Percentiles rank a stretch among this genome's conserved stretches.
Conservation (phyloP, 129 eudicot species). For the Helichrysum umbraculigerum region DNA sequence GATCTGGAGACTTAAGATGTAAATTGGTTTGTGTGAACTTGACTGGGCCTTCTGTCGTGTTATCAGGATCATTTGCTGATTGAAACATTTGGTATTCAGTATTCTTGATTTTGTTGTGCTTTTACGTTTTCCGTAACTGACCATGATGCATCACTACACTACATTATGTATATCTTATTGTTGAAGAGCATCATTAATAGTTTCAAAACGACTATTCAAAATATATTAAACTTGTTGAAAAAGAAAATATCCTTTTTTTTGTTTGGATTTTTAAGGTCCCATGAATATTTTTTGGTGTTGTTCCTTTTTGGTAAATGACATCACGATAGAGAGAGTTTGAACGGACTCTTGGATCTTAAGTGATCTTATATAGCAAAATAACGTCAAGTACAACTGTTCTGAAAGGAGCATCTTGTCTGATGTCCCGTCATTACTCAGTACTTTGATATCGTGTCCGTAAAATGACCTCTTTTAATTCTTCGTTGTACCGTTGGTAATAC, state of each 20-base stretch:
- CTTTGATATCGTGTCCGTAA: not conserved
- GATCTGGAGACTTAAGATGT: not conserved
- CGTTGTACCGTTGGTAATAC: constrained; percentile 6
- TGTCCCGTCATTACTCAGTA: not conserved
- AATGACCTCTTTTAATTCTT: not conserved
- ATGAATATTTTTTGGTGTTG: constrained; percentile 12
- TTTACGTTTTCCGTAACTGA: constrained; percentile 5
- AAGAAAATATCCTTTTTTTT: not conserved
- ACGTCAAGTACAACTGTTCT: constrained; percentile 1
- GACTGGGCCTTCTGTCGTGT: not conserved
- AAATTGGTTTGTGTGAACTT: constrained; percentile 18
- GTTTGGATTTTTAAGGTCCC: not conserved
- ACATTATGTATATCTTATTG: not conserved
- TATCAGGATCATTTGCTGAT: not conserved
- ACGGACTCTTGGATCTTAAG: constrained; percentile 20
- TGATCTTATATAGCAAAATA: constrained; percentile 12
- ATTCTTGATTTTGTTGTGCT: constrained; percentile 3
- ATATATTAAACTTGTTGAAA: not conserved
- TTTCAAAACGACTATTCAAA: not conserved
- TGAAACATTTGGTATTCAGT: not conserved
- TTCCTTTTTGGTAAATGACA: constrained; percentile 19
- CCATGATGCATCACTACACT: not conserved
- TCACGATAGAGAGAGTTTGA: constrained; percentile 8
- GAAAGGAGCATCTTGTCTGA: constrained; percentile 13
- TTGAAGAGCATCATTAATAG: not conserved